Percentiles rank a stretch among this genome's conserved stretches.
phyloP scores from a whole-genome alignment of 257 asterid genomes.

The Solanum ossicruentum region DNA sequence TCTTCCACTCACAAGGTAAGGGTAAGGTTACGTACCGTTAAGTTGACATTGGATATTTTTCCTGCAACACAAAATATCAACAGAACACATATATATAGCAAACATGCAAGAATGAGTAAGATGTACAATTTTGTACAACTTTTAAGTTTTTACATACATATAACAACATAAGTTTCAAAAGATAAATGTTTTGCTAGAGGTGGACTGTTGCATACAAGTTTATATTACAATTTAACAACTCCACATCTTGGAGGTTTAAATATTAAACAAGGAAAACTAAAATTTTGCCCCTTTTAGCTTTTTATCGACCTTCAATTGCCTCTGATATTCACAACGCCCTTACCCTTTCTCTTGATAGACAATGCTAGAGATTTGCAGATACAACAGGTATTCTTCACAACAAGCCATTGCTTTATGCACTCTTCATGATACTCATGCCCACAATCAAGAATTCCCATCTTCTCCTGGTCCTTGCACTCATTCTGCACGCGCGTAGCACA shows the following conservation, averaged over 20 bases:
- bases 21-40: neutral
- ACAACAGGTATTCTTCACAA: conserved; percentile 52
- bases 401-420: conserved; percentile 63
- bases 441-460: conserved; percentile 43
- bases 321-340: conserved; percentile 1
- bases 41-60: neutral
- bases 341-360: conserved; percentile 18
- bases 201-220: conserved; percentile 37
- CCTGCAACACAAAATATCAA: neutral
- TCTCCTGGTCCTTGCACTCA: conserved; percentile 38
- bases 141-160: conserved; percentile 20
- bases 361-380: conserved; percentile 69
- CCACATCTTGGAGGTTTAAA: conserved; percentile 20
- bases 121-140: conserved; percentile 40
- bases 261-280: conserved; percentile 7
- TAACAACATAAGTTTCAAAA: conserved; percentile 5
- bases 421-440: conserved; percentile 65
- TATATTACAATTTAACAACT: conserved; percentile 32
- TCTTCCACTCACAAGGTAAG: neutral
- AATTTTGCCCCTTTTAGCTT: neutral
- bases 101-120: conserved; percentile 19
- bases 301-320: neutral
- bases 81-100: neutral
- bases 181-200: conserved; percentile 6
- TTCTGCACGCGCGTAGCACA: conserved; percentile 15